Conservation (phyloP, 2,329 filamentous ascomycete species). For the Pyrenophora graminea region DNA sequence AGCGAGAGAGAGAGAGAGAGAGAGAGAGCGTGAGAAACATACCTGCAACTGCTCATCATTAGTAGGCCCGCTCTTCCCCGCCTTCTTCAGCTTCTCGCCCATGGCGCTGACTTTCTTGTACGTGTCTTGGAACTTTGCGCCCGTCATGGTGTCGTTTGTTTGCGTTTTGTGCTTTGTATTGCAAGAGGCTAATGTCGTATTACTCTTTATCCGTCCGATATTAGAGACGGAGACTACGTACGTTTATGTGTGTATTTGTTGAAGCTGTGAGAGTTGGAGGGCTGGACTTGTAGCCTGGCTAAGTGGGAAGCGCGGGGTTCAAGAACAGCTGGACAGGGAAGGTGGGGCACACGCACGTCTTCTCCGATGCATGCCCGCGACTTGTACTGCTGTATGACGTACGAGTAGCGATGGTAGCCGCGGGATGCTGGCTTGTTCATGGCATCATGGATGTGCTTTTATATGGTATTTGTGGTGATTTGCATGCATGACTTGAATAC, state of each 20-base stretch:
- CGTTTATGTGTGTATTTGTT: neutral
- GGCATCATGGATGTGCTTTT: neutral
- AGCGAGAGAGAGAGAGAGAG: neutral
- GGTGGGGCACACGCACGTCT: conserved; percentile 15
- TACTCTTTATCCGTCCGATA: no score
- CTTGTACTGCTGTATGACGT: conserved; percentile 13
- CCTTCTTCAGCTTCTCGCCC: conserved; percentile 37
- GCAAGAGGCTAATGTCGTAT: no score
- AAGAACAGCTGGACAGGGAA: conserved; percentile 9
- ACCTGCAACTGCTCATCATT: conserved; percentile 57
- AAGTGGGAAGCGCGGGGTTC: conserved; percentile 8
- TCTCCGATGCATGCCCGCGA: neutral
- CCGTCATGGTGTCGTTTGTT: conserved; percentile 25
- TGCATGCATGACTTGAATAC: no score
- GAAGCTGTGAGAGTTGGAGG: neutral
- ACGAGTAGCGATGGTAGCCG: neutral
- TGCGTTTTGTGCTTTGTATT: no score
- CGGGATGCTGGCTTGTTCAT: neutral
- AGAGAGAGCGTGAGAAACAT: conserved; percentile 8
- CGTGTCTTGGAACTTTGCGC: conserved; percentile 38
- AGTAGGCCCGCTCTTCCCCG: conserved; percentile 30
- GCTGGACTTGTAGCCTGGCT: no score
- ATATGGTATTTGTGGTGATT: no score
- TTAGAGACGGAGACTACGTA: neutral
- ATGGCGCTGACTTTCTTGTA: conserved; percentile 40